Percentiles rank a stretch among this genome's conserved stretches.
Conservation (phyloP, 2,329 filamentous ascomycete species). For the Colletotrichum aenigma region DNA sequence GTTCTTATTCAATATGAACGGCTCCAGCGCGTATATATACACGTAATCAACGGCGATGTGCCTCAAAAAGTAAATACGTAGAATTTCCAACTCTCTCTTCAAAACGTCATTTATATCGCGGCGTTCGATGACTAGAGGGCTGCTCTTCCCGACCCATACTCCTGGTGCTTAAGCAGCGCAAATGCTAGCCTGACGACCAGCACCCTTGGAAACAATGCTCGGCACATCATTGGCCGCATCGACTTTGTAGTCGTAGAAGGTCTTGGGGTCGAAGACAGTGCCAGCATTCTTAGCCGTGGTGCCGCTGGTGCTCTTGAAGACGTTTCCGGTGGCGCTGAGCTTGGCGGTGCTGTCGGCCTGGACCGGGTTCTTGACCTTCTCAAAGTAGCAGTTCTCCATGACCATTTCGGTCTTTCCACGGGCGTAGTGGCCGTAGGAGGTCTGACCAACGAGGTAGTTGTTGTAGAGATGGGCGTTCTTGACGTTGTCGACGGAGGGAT, state of each 20-base stretch:
- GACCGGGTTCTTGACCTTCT: slow-evolving; percentile 25
- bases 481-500: slow-evolving; percentile 28
- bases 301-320: slow-evolving; percentile 17
- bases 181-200: slow-evolving; percentile 26
- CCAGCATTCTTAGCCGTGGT: slow-evolving; percentile 12
- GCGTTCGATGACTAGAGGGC: not conserved
- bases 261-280: slow-evolving; percentile 11
- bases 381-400: slow-evolving; percentile 30
- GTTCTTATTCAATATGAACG: slow-evolving; percentile 2
- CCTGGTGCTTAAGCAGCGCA: slow-evolving; percentile 2
- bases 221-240: slow-evolving; percentile 25
- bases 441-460: slow-evolving; percentile 27
- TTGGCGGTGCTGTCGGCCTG: slow-evolving; percentile 17
- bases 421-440: slow-evolving; percentile 28
- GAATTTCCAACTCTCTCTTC: not conserved
- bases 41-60: not conserved
- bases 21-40: not conserved
- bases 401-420: slow-evolving; percentile 26
- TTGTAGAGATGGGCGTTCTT: slow-evolving; percentile 30
- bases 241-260: slow-evolving; percentile 20
- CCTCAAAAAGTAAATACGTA: slow-evolving; percentile 3
- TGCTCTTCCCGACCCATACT: not conserved
- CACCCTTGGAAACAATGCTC: slow-evolving; percentile 20
- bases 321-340: slow-evolving; percentile 16
- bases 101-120: not conserved